phyloP scores from a whole-genome alignment of 208 protist genomes.

The Vickermania spadyakhi region DNA sequence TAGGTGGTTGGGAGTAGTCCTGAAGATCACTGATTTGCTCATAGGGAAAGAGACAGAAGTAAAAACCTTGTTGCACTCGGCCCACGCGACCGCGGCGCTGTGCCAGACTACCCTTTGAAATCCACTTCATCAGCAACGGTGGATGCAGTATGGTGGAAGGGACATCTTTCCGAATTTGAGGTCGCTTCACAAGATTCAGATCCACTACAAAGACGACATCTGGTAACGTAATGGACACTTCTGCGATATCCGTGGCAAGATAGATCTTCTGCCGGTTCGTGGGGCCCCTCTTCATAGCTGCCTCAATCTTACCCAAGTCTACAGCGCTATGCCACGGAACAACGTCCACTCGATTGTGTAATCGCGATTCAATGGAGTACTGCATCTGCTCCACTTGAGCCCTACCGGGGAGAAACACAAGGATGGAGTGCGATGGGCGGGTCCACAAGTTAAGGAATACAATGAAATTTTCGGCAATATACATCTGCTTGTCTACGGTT shows the following conservation, averaged over 20 bases:
- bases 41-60: conserved; percentile 57
- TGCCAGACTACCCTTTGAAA: conserved; percentile 35
- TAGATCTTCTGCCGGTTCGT: conserved; percentile 88
- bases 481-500: conserved; percentile 20
- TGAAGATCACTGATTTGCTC: conserved; percentile 26
- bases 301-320: conserved; percentile 85
- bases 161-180: conserved; percentile 37
- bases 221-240: conserved; percentile 95
- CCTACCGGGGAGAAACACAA: conserved; percentile 92
- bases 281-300: conserved; percentile 72
- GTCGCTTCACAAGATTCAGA: conserved; percentile 73
- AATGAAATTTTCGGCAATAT: conserved; percentile 48
- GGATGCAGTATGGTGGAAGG: conserved; percentile 57
- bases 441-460: conserved; percentile 43
- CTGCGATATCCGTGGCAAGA: conserved; percentile 94
- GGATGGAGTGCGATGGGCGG: conserved; percentile 58
- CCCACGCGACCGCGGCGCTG: conserved; percentile 76
- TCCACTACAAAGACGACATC: conserved; percentile 96
- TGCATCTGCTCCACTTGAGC: conserved; percentile 53
- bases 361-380: conserved; percentile 46
- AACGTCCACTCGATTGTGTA: conserved; percentile 62
- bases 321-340: conserved; percentile 80
- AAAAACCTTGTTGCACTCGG: conserved; percentile 83
- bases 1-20: conserved; percentile 23
- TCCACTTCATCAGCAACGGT: conserved; percentile 71